Percentiles rank a stretch among this genome's conserved stretches.
These are phyloP conservation scores for Pseudogymnoascus sp. DNA, from an alignment of 2,329 filamentous ascomycete genomes.

Conservation along the genomic window DNA sequence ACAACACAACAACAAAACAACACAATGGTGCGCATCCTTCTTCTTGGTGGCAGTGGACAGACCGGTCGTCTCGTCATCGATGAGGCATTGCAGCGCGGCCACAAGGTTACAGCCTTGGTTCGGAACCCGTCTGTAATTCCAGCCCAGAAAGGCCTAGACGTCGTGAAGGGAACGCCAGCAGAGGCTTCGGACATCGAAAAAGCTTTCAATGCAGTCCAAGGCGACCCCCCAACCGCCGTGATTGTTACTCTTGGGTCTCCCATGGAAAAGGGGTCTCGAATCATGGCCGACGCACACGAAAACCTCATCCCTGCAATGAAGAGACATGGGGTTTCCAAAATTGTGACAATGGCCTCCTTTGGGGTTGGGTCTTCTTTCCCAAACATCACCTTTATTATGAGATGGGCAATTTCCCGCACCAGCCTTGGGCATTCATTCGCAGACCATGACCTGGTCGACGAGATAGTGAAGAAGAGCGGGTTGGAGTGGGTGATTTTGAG, in stretches of 20 bases:
- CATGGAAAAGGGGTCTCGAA: conserved; percentile 22
- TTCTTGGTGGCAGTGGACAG: conserved; percentile 38
- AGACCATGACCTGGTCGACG: conserved; percentile 35
- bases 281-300: conserved; percentile 37
- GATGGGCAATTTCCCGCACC: conserved; percentile 35
- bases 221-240: conserved; percentile 40
- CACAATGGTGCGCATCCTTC: conserved; percentile 27
- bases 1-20: neutral
- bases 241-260: conserved; percentile 30
- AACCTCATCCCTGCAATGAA: conserved; percentile 32
- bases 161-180: conserved; percentile 33
- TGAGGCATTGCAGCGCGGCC: conserved; percentile 26
- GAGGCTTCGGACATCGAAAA: conserved; percentile 30
- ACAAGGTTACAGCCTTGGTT: conserved; percentile 38
- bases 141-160: conserved; percentile 28
- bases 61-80: conserved; percentile 37
- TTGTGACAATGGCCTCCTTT: conserved; percentile 42
- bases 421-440: conserved; percentile 38
- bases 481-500: conserved; percentile 15
- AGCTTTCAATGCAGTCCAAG: conserved; percentile 38
- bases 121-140: conserved; percentile 31
- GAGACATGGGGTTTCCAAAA: conserved; percentile 30
- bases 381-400: conserved; percentile 34
- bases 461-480: conserved; percentile 15
- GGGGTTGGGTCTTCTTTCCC: conserved; percentile 38